Conservation (phyloP, 2,329 filamentous ascomycete genomes). For the Trichoderma gracile region DNA sequence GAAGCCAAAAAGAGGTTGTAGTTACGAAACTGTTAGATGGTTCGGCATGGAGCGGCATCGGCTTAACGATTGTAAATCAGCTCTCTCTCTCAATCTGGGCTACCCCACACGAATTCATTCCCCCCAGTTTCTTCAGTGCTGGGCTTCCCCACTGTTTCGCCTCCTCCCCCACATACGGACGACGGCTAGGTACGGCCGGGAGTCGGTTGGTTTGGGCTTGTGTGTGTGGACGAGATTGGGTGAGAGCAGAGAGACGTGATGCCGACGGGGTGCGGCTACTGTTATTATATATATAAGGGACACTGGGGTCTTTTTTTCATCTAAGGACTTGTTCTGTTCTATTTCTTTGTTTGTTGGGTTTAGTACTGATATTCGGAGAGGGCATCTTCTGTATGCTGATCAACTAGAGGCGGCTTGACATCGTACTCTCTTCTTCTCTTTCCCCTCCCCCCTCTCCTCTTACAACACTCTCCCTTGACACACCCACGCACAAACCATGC, state of each 20-base stretch:
- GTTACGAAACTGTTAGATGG: too few species aligned
- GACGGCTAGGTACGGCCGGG: constrained; percentile 17
- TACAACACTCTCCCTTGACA: too few species aligned
- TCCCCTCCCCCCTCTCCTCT: not conserved
- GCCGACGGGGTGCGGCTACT: too few species aligned
- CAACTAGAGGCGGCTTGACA: too few species aligned
- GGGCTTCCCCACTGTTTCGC: constrained; percentile 8
- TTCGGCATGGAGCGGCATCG: constrained; percentile 30
- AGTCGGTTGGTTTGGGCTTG: not conserved
- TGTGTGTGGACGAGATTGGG: too few species aligned
- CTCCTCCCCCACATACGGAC: constrained; percentile 23
- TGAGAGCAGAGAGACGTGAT: too few species aligned
- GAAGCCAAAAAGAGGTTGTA: too few species aligned
- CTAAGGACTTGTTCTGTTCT: too few species aligned
- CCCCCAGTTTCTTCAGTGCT: not conserved
- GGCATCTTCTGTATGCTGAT: not conserved
- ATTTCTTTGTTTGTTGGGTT: too few species aligned
- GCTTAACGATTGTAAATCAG: constrained; percentile 15
- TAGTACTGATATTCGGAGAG: not conserved
- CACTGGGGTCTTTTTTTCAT: not conserved
- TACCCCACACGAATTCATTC: constrained; percentile 7
- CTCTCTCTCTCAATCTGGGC: not conserved
- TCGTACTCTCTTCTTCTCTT: not conserved
- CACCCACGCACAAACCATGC: constrained; percentile 41
- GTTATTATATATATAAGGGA: not conserved